A percentile compares a stretch with the other conserved stretches of the same genome.
Conservation (phyloP, 2,329 filamentous ascomycete genomes). For the Davidsoniella australis region DNA sequence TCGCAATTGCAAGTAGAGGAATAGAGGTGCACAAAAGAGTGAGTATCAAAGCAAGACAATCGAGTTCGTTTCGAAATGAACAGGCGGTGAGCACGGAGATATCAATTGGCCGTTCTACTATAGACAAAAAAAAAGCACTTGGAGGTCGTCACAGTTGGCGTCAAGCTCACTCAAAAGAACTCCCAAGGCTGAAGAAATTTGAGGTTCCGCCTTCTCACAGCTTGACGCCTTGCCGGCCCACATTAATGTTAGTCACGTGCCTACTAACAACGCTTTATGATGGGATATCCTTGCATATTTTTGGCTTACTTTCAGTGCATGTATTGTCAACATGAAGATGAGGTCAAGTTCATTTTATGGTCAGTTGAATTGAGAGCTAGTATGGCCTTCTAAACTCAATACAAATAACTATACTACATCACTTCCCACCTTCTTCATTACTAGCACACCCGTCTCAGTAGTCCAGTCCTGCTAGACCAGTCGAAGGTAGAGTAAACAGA, state of each 20-base stretch:
- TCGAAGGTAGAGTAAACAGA: constrained; percentile 13
- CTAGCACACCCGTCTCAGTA: neutral
- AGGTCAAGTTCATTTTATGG: neutral
- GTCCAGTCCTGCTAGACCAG: neutral
- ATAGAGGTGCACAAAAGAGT: neutral
- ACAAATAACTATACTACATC: too few species aligned
- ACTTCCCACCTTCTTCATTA: neutral
- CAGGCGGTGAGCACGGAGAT: neutral
- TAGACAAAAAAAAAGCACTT: neutral
- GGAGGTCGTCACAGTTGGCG: too few species aligned
- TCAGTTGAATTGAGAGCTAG: neutral
- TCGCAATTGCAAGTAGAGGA: neutral
- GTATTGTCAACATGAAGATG: neutral
- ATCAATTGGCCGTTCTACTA: neutral
- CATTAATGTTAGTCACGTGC: constrained; percentile 10
- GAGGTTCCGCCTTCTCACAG: constrained; percentile 7
- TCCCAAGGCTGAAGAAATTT: constrained; percentile 13
- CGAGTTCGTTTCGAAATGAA: neutral
- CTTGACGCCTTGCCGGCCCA: constrained; percentile 10
- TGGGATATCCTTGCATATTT: neutral
- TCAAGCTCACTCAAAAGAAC: neutral
- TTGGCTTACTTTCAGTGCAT: neutral
- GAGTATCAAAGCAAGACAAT: neutral
- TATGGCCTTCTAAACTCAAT: too few species aligned
- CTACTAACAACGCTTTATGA: neutral